A percentile compares a stretch with the other conserved stretches of the same genome.
These are phyloP conservation scores for Calonectria crousiana DNA, from an alignment of 2,329 filamentous ascomycete species.

Conservation along the genomic window DNA sequence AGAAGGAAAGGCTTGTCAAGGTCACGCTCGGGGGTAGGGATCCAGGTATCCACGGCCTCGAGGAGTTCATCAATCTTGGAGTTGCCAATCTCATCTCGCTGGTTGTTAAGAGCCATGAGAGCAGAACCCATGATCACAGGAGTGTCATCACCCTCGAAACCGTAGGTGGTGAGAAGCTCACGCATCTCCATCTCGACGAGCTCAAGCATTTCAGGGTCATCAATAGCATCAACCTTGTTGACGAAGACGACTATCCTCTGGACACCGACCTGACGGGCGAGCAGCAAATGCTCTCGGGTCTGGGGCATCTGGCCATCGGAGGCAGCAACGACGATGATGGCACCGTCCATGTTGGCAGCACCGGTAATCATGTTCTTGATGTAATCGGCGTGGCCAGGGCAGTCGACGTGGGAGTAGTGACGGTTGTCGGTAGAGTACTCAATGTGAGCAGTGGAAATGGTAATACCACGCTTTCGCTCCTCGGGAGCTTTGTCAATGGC, in stretches of 20 bases:
- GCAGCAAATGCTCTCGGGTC: slow-evolving; percentile 97
- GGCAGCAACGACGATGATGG: slow-evolving; percentile 98
- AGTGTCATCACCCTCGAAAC: slow-evolving; percentile 98
- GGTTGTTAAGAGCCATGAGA: slow-evolving; percentile 90
- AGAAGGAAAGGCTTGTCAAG: slow-evolving; percentile 99
- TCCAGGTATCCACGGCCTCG: slow-evolving; percentile 92
- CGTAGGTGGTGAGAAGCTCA: slow-evolving; percentile 91
- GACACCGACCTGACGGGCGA: slow-evolving; percentile 97
- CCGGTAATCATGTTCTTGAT: slow-evolving; percentile 99
- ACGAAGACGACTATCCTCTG: slow-evolving; percentile 99
- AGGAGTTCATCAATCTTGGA: slow-evolving; percentile 93
- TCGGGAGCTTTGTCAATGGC: slow-evolving; percentile 99
- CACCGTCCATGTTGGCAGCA: slow-evolving; percentile 99
- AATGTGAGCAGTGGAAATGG: slow-evolving; percentile 98
- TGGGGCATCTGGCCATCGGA: slow-evolving; percentile 99
- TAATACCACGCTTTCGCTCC: slow-evolving; percentile 99
- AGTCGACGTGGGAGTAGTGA: slow-evolving; percentile 99
- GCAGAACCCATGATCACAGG: slow-evolving; percentile 98
- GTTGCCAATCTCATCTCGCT: slow-evolving; percentile 87
- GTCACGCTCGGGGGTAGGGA: slow-evolving; percentile 93
- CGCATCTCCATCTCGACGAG: slow-evolving; percentile 99
- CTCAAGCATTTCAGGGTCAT: slow-evolving; percentile 99
- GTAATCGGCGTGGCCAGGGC: slow-evolving; percentile 99
- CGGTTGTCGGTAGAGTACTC: slow-evolving; percentile 95
- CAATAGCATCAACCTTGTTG: slow-evolving; percentile 98